Base-by-base conservation (phyloP, 768 basidiomycete genomes). In the Phylloporus sp. region DNA sequence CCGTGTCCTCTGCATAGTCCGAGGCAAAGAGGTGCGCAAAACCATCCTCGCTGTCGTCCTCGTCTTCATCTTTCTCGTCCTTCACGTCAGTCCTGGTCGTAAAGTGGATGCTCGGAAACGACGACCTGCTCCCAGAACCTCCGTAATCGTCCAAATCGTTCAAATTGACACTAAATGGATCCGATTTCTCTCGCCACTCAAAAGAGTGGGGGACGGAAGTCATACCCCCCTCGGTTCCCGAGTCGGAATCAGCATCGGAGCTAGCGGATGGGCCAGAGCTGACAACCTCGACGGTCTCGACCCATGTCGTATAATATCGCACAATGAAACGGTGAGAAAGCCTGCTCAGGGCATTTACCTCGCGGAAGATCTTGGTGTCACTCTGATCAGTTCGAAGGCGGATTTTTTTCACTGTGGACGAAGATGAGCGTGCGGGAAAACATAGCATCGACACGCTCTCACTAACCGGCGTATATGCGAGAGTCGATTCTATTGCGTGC, bases 261-360 rank as follows among this genome's bases (percentile, higher is more conserved):
- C 75, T 77, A 10, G 79, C 76, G 6, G 78, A 78, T 13, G 58
- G 55, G 13, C 70, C 68, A n/a, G 71, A 66, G 9, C 79, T 76
- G 1, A 68, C 60, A 2, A 72, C 66, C 46, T 86, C 84, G 9
- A 74, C 70, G 1, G 75, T 79, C 61, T 92, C 89, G n/a, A 92
- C 77, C 90, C 90, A 91, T 5, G 88, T 89, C 3, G 89, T 90
- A 64, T 82, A 91, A 63, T 94, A 96, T 33, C 92, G 80, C 17
- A 96, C 94, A 56, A 97, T 86, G 67, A 85, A 89, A 8, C 86
- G 83, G 63, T 97, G 93, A 32, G 83, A 87, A 23, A 97, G 77
- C 26, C 83, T 74, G 57, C 87, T 90, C n/a, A 96, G 71, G 0
- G 88, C 88, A 49, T 87, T 88, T 38, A 95, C 90, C 65, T 96